phyloP scores from a whole-genome alignment of 139 green algal species.

The Spirogloea muscicola region DNA sequence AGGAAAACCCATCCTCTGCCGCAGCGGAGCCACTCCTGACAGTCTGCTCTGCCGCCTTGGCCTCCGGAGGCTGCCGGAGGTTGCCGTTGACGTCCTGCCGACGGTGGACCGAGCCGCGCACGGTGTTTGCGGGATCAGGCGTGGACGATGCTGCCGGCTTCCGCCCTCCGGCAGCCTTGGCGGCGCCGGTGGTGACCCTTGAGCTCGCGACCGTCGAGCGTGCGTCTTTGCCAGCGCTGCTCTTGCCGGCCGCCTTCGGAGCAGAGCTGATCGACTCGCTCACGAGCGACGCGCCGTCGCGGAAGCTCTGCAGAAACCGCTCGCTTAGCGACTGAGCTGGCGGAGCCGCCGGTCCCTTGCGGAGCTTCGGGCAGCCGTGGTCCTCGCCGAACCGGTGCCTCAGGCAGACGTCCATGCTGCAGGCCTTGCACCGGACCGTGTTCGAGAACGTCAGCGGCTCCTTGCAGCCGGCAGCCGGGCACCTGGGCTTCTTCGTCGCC shows the following conservation, averaged over 20 bases:
- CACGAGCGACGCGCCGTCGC: not conserved
- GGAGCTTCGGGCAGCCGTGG: conserved; percentile 23
- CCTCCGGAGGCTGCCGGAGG: too few relatives aligned
- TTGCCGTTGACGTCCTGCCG: too few relatives aligned
- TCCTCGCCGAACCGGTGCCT: conserved; percentile 42
- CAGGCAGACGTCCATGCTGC: conserved; percentile 25
- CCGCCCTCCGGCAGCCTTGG: too few relatives aligned
- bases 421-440: conserved; percentile 35
- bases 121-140: not conserved
- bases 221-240: not conserved
- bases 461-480: conserved; percentile 38
- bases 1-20: too few relatives aligned
- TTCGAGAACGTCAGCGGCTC: conserved; percentile 43
- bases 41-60: too few relatives aligned
- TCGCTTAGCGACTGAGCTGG: not conserved
- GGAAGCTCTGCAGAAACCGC: not conserved
- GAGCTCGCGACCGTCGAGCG: too few relatives aligned
- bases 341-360: not conserved
- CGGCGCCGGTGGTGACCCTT: too few relatives aligned
- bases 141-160: not conserved
- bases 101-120: not conserved
- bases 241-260: not conserved
- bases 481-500: conserved; percentile 34
- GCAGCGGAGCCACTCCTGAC: too few relatives aligned
- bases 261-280: not conserved